A percentile compares a stretch with the other conserved stretches of the same genome.
Conservation (phyloP, 2,329 filamentous ascomycete species). For the Verticillium nubilum region DNA sequence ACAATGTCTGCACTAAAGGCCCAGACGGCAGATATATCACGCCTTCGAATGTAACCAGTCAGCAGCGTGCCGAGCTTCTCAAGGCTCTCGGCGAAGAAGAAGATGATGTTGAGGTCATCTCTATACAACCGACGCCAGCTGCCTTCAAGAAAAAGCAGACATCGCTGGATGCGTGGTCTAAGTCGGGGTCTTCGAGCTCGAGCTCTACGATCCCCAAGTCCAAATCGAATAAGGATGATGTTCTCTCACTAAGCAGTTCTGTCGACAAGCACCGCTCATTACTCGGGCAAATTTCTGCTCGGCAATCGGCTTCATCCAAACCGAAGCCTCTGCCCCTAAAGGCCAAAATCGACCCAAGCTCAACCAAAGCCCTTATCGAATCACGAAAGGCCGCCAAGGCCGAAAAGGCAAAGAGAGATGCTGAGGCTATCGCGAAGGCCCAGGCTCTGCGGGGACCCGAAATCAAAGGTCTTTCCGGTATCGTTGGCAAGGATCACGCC, state of each 20-base stretch:
- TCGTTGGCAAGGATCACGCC: slow-evolving; percentile 73
- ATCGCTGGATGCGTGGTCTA: slow-evolving; percentile 58
- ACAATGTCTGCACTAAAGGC: slow-evolving; percentile 60
- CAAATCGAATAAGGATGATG: slow-evolving; percentile 39
- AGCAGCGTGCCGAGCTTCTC: slow-evolving; percentile 79
- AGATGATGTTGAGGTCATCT: slow-evolving; percentile 44
- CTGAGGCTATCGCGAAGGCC: slow-evolving; percentile 64
- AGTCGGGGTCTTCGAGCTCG: slow-evolving; percentile 30
- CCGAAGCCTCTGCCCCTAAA: slow-evolving; percentile 6
- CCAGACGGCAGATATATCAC: slow-evolving; percentile 51
- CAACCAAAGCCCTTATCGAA: slow-evolving; percentile 11
- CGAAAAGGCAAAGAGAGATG: slow-evolving; percentile 67
- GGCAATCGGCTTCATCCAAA: slow-evolving; percentile 12
- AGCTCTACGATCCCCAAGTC: slow-evolving; percentile 13
- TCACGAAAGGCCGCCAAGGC: slow-evolving; percentile 37
- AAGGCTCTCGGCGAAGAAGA: slow-evolving; percentile 56
- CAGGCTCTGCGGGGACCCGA: slow-evolving; percentile 52
- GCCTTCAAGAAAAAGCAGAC: slow-evolving; percentile 47
- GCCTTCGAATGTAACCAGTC: slow-evolving; percentile 73
- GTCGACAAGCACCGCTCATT: slow-evolving; percentile 38
- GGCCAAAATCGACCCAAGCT: slow-evolving; percentile 6
- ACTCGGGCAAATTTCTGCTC: slow-evolving; percentile 40
- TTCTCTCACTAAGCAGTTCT: slow-evolving; percentile 39
- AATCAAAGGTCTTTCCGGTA: slow-evolving; percentile 61
- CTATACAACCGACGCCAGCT: slow-evolving; percentile 28